A percentile compares a stretch with the other conserved stretches of the same genome.
phyloP scores from a whole-genome alignment of 2,329 filamentous ascomycete genomes.

The Tolypocladium pustulatum region DNA sequence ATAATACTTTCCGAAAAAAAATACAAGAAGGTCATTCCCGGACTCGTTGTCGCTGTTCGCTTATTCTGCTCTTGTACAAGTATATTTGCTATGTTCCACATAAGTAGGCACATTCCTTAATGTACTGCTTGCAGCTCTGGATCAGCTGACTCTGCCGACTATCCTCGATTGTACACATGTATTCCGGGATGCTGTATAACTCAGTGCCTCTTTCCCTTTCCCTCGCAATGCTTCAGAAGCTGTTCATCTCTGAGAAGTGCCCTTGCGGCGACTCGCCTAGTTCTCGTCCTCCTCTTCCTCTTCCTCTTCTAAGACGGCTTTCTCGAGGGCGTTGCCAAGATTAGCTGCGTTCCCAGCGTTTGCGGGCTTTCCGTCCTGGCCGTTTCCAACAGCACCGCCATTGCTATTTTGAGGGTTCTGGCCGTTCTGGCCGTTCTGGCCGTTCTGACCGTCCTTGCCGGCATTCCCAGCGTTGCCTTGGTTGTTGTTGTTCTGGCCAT shows the following conservation, averaged over 20 bases:
- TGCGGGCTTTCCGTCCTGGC: neutral
- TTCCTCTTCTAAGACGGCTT: neutral
- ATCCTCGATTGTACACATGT: neutral
- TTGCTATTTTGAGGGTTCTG: neutral
- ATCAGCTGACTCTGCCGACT: neutral
- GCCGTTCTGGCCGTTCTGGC: neutral
- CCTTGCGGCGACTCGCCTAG: neutral
- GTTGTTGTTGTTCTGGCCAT: neutral
- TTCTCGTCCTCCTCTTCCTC: neutral
- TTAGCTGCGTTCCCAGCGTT: neutral
- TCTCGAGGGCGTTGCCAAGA: neutral
- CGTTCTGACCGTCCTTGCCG: neutral
- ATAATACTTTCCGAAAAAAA: no score
- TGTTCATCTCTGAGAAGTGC: neutral
- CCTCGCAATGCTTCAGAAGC: neutral
- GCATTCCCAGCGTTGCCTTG: neutral
- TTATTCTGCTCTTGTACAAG: neutral
- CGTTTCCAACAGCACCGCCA: neutral
- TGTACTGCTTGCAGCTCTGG: neutral
- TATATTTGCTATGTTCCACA: neutral
- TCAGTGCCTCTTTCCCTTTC: no score
- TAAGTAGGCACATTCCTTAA: neutral
- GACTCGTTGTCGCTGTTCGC: no score
- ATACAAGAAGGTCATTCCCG: no score
- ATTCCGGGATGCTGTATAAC: no score